Evolutionary conservation across 345 rosid genomes (phyloP), one percentile per base, ranked within the genome.

Genomic region (Gossypium sturtianum): DNA sequence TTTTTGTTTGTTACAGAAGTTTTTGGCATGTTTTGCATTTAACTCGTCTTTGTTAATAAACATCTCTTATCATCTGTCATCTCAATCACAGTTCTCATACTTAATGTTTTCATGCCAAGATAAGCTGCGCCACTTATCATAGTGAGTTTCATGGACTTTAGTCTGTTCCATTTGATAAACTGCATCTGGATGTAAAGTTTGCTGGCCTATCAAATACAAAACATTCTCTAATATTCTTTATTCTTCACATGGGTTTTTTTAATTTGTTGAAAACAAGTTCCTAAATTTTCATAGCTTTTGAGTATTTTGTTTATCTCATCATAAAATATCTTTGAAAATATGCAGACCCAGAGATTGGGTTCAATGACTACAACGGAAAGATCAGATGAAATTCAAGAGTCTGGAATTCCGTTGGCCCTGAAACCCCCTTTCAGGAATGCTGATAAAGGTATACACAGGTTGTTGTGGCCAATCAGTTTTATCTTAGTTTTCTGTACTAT

Each of bases 281-380:
- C 71, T 23, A 4, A 47, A 10, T 48, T 47, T 67, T 23, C 57
- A 48, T 48, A 13, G 20, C 34, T 68, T 15, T 15, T 23, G 45
- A 70, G 34, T 45, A 52, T 70, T 59, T 52, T 27, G 47, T 70
- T 52, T 29, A 29, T 52, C 73, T 23, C 15, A 27, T 51, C 47
- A 29, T 70, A 52, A 29, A 25, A 52, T 69, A 52, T 69, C 16
- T 52, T 52, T 7, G 27, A 5, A 70, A 53, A 65, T 66, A 75
- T 84, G 80, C 87, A 89, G 89, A 85, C 72, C 73, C 81, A 80
- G 66, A 76, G 67, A 75, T 73, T 82, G 74, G 75, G 80, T 73
- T 53, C 82, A 41, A 29, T 61, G 72, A 63, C 75, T 16, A 67
- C 74, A 9, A 60, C 80, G n/a, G 74, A 75, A 69, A 44, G 61